Base-by-base conservation (phyloP, 2,329 filamentous ascomycete genomes). In the Ophiosphaerella korrae region DNA sequence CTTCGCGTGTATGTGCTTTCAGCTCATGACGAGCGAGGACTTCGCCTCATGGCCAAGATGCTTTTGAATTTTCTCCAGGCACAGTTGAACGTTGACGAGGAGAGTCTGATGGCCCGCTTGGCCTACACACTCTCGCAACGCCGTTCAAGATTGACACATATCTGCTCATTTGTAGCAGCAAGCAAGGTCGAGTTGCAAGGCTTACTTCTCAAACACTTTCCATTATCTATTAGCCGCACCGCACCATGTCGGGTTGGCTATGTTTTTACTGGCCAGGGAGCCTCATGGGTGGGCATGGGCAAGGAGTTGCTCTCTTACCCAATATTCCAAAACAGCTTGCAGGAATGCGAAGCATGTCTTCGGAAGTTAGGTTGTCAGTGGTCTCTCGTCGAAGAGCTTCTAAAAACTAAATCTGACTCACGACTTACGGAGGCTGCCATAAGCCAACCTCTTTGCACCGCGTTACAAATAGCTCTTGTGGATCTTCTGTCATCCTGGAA, bases 231-330 rank as follows among this genome's bases (percentile, higher is more conserved):
- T 11, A 43, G 8, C 12, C 11, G 18, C 13, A 38, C 37, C 2
- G 18, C 26, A 13, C 18, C 46, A 7, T 50, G 48, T 11, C 18
- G 42, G 1, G 26, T 60, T 16, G 46, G 42, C 40, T 67, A 57
- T 32, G 61, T 78, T 0, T 78, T 78, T 50, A 77, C 75, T 0
- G 77, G 77, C 3, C 77, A 78, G 48, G 77, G 77, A 18, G 75
- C 74, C 1, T 75, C 77, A 35, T 78, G 73, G 71, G 48, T 49
- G 1, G 65, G 62, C 0, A 78, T 78, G 76, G 76, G 76, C 2
- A 50, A 54, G 5, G 69, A 76, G 31, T 62, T 79, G 1, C 33
- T 76, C 1, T 36, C 24, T 6, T 58, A 59, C 24, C 42, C 54
- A 0, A 36, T 48, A 4, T 64, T 63, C 35, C 33, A 42, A 18